These are phyloP conservation scores for Suillus luteus DNA, from an alignment of 768 basidiomycete species.

Conservation along the genomic window DNA sequence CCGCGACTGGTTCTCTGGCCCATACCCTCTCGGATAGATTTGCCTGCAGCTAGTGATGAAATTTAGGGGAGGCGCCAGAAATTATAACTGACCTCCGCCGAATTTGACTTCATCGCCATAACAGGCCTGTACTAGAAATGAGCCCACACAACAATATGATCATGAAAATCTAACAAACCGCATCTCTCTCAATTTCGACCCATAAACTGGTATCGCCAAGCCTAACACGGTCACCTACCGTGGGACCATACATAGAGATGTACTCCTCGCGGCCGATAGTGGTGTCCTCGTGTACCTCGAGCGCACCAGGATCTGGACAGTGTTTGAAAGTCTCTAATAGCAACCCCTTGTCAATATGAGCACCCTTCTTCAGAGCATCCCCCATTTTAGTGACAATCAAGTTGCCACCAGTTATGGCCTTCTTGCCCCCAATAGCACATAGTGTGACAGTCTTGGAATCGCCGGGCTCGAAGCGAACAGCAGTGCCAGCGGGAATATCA, in stretches of 20 bases:
- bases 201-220: slow-evolving; percentile 90
- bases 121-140: slow-evolving; percentile 51
- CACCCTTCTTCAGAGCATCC: slow-evolving; percentile 40
- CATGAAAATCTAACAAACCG: slow-evolving; percentile 40
- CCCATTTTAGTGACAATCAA: slow-evolving; percentile 52
- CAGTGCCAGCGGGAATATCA: slow-evolving; percentile 93
- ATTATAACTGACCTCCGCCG: slow-evolving; percentile 69
- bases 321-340: slow-evolving; percentile 71
- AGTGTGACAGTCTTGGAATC: slow-evolving; percentile 83
- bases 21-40: slow-evolving; percentile 95
- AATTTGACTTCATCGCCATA: slow-evolving; percentile 99
- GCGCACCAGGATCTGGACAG: slow-evolving; percentile 62
- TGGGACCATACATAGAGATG: slow-evolving; percentile 95
- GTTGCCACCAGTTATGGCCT: slow-evolving; percentile 80
- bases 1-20: slow-evolving; percentile 82
- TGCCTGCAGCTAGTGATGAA: slow-evolving; percentile 51
- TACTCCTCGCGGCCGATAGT: slow-evolving; percentile 72
- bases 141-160: background rate
- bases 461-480: slow-evolving; percentile 95
- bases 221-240: slow-evolving; percentile 84
- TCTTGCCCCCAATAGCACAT: slow-evolving; percentile 72
- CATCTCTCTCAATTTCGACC: slow-evolving; percentile 90
- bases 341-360: slow-evolving; percentile 49
- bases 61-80: background rate
- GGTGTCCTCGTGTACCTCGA: slow-evolving; percentile 51